Evolutionary conservation across 83 land plant species (phyloP).

Genomic region (Larix sibirica): DNA sequence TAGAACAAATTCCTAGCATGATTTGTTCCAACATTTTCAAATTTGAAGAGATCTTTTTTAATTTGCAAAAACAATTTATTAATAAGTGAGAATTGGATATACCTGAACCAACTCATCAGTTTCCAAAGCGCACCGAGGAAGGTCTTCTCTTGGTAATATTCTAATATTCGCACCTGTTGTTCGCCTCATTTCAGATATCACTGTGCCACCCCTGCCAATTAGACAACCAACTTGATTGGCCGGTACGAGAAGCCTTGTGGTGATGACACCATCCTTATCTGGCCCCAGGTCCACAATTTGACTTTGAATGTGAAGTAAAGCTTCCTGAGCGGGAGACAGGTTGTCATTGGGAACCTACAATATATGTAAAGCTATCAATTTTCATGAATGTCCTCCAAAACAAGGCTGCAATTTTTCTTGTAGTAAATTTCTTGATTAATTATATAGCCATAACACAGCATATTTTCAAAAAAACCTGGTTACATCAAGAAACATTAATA

Average conservation of each 20-base stretch:
- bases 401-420: no score
- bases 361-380: neutral
- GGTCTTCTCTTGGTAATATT: conserved; percentile 72
- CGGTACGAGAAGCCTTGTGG: conserved; percentile 88
- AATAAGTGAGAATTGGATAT: neutral
- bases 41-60: no score
- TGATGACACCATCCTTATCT: conserved; percentile 79
- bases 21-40: neutral
- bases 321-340: conserved; percentile 93
- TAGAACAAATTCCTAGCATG: neutral
- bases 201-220: conserved; percentile 64
- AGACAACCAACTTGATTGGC: conserved; percentile 77
- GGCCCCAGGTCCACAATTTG: conserved; percentile 67
- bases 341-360: conserved; percentile 76
- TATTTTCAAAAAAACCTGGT: no score
- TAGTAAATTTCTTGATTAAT: no score
- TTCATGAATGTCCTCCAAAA: no score
- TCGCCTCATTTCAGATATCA: conserved; percentile 75
- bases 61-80: no score
- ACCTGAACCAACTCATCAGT: conserved; percentile 95
- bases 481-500: no score
- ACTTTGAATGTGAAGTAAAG: conserved; percentile 85
- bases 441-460: no score
- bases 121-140: conserved; percentile 65
- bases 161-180: conserved; percentile 75